A percentile compares a stretch with the other conserved stretches of the same genome.
phyloP scores from a whole-genome alignment of 2,329 filamentous ascomycete species.

The Tricladium varicosporioides region DNA sequence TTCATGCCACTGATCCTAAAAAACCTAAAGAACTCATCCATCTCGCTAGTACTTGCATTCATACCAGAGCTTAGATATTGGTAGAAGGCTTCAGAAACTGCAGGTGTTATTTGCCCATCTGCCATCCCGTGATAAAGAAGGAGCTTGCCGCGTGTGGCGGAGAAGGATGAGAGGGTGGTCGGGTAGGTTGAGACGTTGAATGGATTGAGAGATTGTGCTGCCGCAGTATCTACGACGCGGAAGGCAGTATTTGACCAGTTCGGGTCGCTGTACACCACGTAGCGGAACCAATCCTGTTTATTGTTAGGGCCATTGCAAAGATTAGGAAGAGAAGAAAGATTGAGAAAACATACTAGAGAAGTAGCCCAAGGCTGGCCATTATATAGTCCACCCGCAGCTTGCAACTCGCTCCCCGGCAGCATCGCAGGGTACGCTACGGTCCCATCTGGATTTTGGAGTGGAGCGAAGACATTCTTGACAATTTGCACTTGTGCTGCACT shows the following conservation, averaged over 20 bases:
- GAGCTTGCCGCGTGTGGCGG: conserved; percentile 35
- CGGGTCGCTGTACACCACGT: conserved; percentile 44
- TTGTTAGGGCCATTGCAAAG: not conserved
- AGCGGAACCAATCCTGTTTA: conserved; percentile 45
- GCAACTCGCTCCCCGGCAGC: conserved; percentile 45
- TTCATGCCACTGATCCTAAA: conserved; percentile 52
- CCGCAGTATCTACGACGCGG: conserved; percentile 37
- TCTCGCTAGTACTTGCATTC: conserved; percentile 15
- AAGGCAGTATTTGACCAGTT: conserved; percentile 40
- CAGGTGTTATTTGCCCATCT: conserved; percentile 34
- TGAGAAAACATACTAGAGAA: conserved; percentile 12
- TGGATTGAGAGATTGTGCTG: conserved; percentile 27
- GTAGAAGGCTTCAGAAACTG: conserved; percentile 25
- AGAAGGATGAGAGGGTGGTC: conserved; percentile 16
- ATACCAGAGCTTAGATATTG: conserved; percentile 14
- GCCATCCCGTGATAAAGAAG: conserved; percentile 42
- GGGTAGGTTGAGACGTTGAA: conserved; percentile 29
- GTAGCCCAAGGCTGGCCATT: conserved; percentile 25
- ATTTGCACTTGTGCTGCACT: conserved; percentile 19
- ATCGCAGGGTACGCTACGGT: conserved; percentile 35
- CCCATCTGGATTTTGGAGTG: conserved; percentile 16
- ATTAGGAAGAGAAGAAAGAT: conserved; percentile 34
- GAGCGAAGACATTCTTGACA: conserved; percentile 19
- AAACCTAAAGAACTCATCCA: conserved; percentile 45
- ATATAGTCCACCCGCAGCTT: conserved; percentile 38